Percentiles rank a stretch among this genome's conserved stretches.
phyloP scores from a whole-genome alignment of 306 rosid genomes.

The Vigna reflexopilosa region DNA sequence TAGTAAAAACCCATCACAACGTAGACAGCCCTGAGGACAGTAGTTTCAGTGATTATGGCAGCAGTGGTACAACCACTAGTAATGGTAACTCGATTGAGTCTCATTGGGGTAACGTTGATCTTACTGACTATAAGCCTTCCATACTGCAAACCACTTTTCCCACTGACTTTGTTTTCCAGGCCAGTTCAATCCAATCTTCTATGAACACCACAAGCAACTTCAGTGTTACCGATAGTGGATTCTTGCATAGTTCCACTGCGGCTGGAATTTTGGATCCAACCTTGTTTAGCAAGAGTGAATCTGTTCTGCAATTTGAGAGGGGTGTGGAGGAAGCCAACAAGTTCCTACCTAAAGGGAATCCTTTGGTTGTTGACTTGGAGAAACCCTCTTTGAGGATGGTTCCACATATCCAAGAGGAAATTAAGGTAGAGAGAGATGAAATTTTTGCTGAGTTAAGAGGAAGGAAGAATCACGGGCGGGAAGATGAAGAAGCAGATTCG shows the following conservation, averaged over 20 bases:
- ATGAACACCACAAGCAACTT: conserved; percentile 20
- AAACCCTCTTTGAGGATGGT: conserved; percentile 39
- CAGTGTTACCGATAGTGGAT: conserved; percentile 25
- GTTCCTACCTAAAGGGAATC: conserved; percentile 65
- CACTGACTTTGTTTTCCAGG: conserved; percentile 59
- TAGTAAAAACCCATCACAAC: conserved; percentile 35
- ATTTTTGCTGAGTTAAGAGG: conserved; percentile 43
- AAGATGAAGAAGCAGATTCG: conserved; percentile 51
- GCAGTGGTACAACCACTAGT: conserved; percentile 34
- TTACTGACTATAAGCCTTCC: conserved; percentile 47
- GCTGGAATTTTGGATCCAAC: conserved; percentile 31
- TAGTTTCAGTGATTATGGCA: conserved; percentile 44
- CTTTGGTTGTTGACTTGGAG: conserved; percentile 48
- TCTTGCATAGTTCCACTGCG: conserved; percentile 41
- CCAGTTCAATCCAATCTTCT: conserved; percentile 49
- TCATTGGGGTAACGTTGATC: conserved; percentile 37
- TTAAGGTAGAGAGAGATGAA: conserved; percentile 48
- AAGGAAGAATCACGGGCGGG: conserved; percentile 61
- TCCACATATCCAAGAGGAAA: conserved; percentile 30
- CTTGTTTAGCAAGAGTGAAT: conserved; percentile 54
- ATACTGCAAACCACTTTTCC: conserved; percentile 46
- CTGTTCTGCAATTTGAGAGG: conserved; percentile 60
- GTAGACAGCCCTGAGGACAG: conserved; percentile 52
- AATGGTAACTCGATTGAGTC: conserved; percentile 45
- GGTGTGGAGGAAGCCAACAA: conserved; percentile 72